Evolutionary conservation across 2,329 filamentous ascomycete genomes (phyloP).

Genomic region (Berkeleyomyces rouxiae): DNA sequence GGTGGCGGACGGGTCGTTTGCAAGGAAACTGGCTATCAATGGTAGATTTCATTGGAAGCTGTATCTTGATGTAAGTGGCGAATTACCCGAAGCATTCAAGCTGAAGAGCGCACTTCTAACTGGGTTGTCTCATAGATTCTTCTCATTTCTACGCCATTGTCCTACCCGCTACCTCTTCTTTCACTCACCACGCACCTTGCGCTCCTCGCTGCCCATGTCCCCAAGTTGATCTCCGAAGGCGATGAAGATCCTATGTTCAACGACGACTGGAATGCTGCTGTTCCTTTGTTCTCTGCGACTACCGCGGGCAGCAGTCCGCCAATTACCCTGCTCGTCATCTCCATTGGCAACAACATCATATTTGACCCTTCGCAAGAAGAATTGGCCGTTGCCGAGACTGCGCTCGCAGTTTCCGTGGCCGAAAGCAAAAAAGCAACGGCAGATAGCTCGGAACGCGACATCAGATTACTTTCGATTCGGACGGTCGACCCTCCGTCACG

Average conservation of each 20-base stretch:
- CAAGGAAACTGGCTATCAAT: constrained; percentile 70
- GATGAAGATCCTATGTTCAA: constrained; percentile 97
- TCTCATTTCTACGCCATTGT: constrained; percentile 79
- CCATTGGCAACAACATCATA: constrained; percentile 73
- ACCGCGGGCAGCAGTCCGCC: constrained; percentile 44
- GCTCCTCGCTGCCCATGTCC: constrained; percentile 71
- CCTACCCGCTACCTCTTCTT: constrained; percentile 82
- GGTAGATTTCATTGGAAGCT: constrained; percentile 88
- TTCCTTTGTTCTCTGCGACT: constrained; percentile 50
- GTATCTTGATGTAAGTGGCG: constrained; percentile 72
- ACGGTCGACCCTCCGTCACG: constrained; percentile 61
- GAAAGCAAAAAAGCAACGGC: constrained; percentile 22
- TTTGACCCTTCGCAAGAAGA: constrained; percentile 89
- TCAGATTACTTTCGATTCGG: constrained; percentile 51
- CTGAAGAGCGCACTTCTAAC: constrained; percentile 11
- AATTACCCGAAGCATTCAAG: neutral
- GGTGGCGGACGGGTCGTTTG: constrained; percentile 52
- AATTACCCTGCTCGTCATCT: constrained; percentile 77
- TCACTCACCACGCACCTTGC: constrained; percentile 89
- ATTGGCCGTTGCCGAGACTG: constrained; percentile 78
- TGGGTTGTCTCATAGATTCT: constrained; percentile 48
- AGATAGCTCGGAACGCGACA: constrained; percentile 28
- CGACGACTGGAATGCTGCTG: constrained; percentile 85
- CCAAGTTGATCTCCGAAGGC: constrained; percentile 67
- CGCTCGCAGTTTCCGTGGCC: constrained; percentile 68